Conservation (phyloP, 768 basidiomycete species). For the Floccularia luteovirens region DNA sequence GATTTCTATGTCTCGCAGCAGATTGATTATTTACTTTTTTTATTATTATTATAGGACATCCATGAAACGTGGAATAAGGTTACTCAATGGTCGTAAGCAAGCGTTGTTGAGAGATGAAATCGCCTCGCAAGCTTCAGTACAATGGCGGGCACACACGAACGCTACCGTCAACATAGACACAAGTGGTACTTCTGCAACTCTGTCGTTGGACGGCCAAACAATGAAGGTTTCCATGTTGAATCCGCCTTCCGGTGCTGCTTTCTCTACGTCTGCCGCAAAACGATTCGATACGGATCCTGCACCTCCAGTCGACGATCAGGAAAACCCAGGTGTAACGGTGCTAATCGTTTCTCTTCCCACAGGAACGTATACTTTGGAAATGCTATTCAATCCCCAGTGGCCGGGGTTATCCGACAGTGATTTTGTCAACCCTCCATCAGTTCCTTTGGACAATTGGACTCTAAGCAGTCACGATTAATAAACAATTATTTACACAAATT, state of each 20-base stretch:
- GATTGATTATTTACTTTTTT: conserved; percentile 9
- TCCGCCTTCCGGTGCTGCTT: conserved; percentile 57
- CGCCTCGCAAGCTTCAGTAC: conserved; percentile 42
- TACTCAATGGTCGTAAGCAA: conserved; percentile 78
- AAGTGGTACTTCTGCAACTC: conserved; percentile 61
- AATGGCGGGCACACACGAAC: conserved; percentile 97
- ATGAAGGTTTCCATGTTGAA: conserved; percentile 62
- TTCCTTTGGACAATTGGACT: conserved; percentile 69
- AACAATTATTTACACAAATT: conserved; percentile 9
- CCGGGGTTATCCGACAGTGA: conserved; percentile 45
- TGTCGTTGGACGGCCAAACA: conserved; percentile 64
- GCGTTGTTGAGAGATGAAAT: conserved; percentile 94
- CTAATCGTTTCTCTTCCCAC: conserved; percentile 63
- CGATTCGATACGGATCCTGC: conserved; percentile 55
- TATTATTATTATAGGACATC: conserved; percentile 37
- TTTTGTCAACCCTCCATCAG: conserved; percentile 64
- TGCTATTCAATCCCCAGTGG: conserved; percentile 96
- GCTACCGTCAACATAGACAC: conserved; percentile 53
- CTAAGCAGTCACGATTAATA: conserved; percentile 68
- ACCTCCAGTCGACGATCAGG: conserved; percentile 54
- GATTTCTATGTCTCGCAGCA: neutral
- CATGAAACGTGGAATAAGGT: conserved; percentile 77
- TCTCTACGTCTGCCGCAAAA: conserved; percentile 46
- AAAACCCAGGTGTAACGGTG: conserved; percentile 75
- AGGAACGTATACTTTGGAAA: conserved; percentile 72